A percentile compares a stretch with the other conserved stretches of the same genome.
Conservation (phyloP, 495 filamentous ascomycete species). For the Physcia stellaris region DNA sequence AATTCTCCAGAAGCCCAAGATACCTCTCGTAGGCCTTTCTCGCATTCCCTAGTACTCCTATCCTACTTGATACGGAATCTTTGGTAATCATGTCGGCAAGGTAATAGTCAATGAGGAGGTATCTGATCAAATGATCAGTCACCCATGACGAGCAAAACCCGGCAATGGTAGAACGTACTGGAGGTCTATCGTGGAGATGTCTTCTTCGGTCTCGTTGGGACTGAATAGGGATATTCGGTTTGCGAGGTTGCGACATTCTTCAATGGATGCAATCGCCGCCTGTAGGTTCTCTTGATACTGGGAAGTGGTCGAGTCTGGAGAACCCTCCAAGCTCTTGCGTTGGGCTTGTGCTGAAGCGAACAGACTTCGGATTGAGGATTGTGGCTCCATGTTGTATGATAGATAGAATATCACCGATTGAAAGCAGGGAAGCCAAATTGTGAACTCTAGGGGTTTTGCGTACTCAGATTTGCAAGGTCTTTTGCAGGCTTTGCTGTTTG, state of each 20-base stretch:
- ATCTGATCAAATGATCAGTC: constrained; percentile 30
- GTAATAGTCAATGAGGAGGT: constrained; percentile 52
- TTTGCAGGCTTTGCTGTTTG: too few species aligned
- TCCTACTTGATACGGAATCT: constrained; percentile 43
- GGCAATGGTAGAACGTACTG: constrained; percentile 40
- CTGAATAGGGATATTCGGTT: constrained; percentile 69
- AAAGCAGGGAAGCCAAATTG: too few species aligned
- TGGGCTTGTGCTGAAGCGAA: constrained; percentile 43
- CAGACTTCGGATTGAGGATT: constrained; percentile 37
- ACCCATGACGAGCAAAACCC: constrained; percentile 10
- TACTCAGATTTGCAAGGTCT: too few species aligned
- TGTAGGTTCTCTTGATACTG: constrained; percentile 54
- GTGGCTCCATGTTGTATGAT: not conserved
- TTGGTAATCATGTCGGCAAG: constrained; percentile 54
- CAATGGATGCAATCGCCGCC: constrained; percentile 52
- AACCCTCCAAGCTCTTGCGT: constrained; percentile 34
- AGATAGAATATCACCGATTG: too few species aligned
- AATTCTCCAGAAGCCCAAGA: constrained; percentile 60
- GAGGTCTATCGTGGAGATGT: constrained; percentile 71
- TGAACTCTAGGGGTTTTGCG: too few species aligned
- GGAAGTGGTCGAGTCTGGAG: constrained; percentile 38
- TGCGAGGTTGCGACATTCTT: constrained; percentile 57
- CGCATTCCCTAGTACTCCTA: constrained; percentile 44
- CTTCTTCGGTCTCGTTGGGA: constrained; percentile 78
- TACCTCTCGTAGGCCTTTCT: constrained; percentile 61